Percentiles rank a stretch among this genome's conserved stretches.
Conservation (phyloP, 2,329 filamentous ascomycete genomes). For the Pseudocercospora crystallina region DNA sequence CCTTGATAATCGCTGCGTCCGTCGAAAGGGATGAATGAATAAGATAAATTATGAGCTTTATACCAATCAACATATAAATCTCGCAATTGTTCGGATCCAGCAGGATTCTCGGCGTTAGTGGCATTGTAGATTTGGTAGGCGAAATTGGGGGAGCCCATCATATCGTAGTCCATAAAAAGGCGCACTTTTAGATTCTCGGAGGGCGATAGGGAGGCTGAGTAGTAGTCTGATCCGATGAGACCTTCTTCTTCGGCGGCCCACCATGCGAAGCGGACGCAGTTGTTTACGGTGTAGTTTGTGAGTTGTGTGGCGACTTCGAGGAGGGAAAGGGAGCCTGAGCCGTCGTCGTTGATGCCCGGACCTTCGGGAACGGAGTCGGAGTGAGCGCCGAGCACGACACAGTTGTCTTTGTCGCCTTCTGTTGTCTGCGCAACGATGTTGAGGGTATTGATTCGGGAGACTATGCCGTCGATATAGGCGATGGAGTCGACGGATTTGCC, state of each 20-base stretch:
- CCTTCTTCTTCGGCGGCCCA: constrained; percentile 64
- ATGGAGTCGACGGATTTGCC: constrained; percentile 20
- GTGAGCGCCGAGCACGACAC: constrained; percentile 41
- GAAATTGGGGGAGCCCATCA: constrained; percentile 65
- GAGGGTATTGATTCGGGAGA: constrained; percentile 21
- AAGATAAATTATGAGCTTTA: constrained; percentile 19
- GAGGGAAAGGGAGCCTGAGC: constrained; percentile 63
- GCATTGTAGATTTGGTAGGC: constrained; percentile 57
- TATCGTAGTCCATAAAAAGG: constrained; percentile 71
- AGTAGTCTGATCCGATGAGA: constrained; percentile 60
- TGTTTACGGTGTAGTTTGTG: constrained; percentile 70
- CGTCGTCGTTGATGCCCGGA: constrained; percentile 77
- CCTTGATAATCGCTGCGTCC: constrained; percentile 26
- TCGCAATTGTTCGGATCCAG: constrained; percentile 21
- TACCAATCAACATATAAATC: constrained; percentile 25
- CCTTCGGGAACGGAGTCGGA: constrained; percentile 50
- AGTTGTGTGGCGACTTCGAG: constrained; percentile 62
- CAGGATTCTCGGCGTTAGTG: constrained; percentile 19
- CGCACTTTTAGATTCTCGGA: constrained; percentile 59
- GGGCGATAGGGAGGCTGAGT: constrained; percentile 43
- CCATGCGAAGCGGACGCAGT: constrained; percentile 66
- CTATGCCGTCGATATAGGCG: constrained; percentile 25
- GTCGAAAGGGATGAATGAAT: constrained; percentile 26
- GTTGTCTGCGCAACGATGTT: constrained; percentile 22
- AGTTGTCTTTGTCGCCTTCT: constrained; percentile 53